A percentile compares a stretch with the other conserved stretches of the same genome.
Conservation (phyloP, 345 rosid species). For the Aquilaria sinensis region DNA sequence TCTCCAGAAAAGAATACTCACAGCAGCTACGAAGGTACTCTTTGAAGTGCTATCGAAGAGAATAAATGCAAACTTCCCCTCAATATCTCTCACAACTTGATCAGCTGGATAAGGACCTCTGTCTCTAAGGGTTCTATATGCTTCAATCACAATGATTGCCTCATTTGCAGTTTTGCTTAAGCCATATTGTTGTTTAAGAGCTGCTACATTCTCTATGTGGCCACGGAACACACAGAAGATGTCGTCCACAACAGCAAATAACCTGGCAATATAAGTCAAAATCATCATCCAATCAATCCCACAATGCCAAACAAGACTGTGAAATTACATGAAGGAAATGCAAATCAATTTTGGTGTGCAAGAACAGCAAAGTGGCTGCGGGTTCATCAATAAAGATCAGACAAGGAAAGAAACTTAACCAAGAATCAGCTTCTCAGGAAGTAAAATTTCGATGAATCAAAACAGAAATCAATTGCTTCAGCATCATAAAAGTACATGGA, state of each 20-base stretch:
- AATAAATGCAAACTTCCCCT: constrained; percentile 69
- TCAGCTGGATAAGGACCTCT: constrained; percentile 95
- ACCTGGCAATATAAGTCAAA: constrained; percentile 30
- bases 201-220: constrained; percentile 74
- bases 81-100: constrained; percentile 84
- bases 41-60: constrained; percentile 68
- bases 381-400: too few species aligned
- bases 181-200: constrained; percentile 93
- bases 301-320: background rate
- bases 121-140: constrained; percentile 88
- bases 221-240: constrained; percentile 97
- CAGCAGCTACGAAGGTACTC: constrained; percentile 62
- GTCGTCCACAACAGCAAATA: constrained; percentile 88
- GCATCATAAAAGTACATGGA: too few species aligned
- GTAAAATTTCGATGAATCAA: too few species aligned
- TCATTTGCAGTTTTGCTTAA: constrained; percentile 81
- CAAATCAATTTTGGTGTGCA: too few species aligned
- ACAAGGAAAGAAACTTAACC: too few species aligned
- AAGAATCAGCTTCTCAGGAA: too few species aligned
- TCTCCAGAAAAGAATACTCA: constrained; percentile 27
- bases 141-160: constrained; percentile 82
- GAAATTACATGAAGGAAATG: background rate
- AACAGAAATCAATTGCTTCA: too few species aligned
- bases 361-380: too few species aligned
- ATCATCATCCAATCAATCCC: background rate